Conservation (phyloP, 176 grass and related monocot species). For the Eragrostis nindensis region DNA sequence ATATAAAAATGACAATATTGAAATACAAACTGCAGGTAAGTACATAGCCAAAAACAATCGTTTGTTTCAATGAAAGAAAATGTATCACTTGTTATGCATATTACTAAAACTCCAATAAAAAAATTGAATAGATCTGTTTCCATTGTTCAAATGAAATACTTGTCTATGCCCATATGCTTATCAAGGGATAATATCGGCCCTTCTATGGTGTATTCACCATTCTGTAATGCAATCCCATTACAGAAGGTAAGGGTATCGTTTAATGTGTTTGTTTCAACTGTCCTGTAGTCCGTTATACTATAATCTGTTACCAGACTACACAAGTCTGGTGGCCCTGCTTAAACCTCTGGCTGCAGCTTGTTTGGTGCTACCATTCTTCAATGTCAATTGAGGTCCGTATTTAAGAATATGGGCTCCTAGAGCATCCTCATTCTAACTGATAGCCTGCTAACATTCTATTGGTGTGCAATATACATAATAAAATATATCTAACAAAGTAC, state of each 20-base stretch:
- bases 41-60: neutral
- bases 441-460: neutral
- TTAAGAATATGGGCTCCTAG: constrained; percentile 10
- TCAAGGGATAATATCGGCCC: neutral
- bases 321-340: neutral
- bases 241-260: neutral
- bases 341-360: constrained; percentile 2
- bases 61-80: neutral
- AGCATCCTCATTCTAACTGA: neutral
- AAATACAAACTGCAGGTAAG: constrained; percentile 15
- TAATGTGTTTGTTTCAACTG: neutral
- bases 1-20: neutral
- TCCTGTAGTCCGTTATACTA: neutral
- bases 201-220: neutral
- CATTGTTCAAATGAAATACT: constrained; percentile 21
- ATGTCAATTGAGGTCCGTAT: neutral
- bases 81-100: constrained; percentile 5
- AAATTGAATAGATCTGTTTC: neutral
- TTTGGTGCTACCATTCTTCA: constrained; percentile 1
- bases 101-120: neutral
- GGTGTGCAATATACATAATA: constrained; percentile 1
- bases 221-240: too few relatives aligned
- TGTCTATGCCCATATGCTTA: constrained; percentile 22
- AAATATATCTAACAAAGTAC: neutral
- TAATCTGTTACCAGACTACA: neutral